A percentile compares a stretch with the other conserved stretches of the same genome.
phyloP scores from a whole-genome alignment of 495 filamentous ascomycete genomes.

The Talaromyces nanjingensis region DNA sequence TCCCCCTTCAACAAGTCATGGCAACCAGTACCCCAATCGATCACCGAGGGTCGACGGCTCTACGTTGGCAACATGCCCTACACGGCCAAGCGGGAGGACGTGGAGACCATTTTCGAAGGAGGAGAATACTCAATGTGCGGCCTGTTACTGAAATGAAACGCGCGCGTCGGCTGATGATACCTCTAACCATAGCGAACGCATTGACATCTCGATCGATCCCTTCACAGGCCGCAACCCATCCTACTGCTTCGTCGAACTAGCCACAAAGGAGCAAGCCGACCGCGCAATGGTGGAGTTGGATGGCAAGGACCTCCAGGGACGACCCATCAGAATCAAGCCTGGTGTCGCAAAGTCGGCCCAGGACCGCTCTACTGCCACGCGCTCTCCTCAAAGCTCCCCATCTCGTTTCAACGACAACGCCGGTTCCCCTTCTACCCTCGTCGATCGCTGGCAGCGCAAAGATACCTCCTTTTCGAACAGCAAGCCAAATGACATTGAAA shows the following conservation, averaged over 20 bases:
- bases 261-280: slow-evolving; percentile 34
- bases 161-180: slow-evolving; percentile 7
- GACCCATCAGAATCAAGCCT: slow-evolving; percentile 44
- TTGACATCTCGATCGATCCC: slow-evolving; percentile 51
- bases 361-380: slow-evolving; percentile 18
- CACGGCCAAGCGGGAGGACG: slow-evolving; percentile 40
- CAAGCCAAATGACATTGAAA: slow-evolving; percentile 19
- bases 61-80: slow-evolving; percentile 56
- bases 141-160: slow-evolving; percentile 1
- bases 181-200: slow-evolving; percentile 24
- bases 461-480: slow-evolving; percentile 16
- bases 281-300: slow-evolving; percentile 37
- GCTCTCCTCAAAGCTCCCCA: not conserved
- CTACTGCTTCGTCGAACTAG: slow-evolving; percentile 54
- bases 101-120: slow-evolving; percentile 35
- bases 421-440: slow-evolving; percentile 17
- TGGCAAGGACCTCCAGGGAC: slow-evolving; percentile 34
- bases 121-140: slow-evolving; percentile 11
- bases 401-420: slow-evolving; percentile 6
- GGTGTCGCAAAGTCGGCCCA: slow-evolving; percentile 36
- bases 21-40: slow-evolving; percentile 6
- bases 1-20: slow-evolving; percentile 8
- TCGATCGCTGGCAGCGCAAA: slow-evolving; percentile 32
- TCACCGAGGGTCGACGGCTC: slow-evolving; percentile 19
- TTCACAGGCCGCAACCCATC: slow-evolving; percentile 50